Conservation (phyloP, 225 moss, liverwort and hornwort genomes). For the Physcomitrium patens region DNA sequence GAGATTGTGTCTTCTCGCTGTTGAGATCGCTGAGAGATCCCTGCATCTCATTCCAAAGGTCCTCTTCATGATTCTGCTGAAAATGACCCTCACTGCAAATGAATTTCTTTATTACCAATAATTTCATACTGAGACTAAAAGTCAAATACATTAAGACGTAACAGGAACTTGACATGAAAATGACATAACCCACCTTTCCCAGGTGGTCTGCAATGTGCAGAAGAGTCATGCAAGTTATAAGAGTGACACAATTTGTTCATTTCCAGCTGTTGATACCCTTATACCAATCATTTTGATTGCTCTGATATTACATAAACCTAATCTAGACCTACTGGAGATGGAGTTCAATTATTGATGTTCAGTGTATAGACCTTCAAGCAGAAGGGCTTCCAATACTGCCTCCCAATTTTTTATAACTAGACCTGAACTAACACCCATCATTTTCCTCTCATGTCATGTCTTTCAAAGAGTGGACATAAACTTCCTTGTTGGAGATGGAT, state of each 20-base stretch:
- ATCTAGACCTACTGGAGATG: slow-evolving; percentile 27
- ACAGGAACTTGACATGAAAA: slow-evolving; percentile 44
- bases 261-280: slow-evolving; percentile 21
- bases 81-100: slow-evolving; percentile 28
- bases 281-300: slow-evolving; percentile 22
- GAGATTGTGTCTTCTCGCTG: slow-evolving; percentile 24
- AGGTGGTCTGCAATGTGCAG: slow-evolving; percentile 20
- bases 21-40: slow-evolving; percentile 24
- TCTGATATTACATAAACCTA: slow-evolving; percentile 24
- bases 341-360: slow-evolving; percentile 28
- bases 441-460: background rate
- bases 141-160: slow-evolving; percentile 29
- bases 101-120: slow-evolving; percentile 40
- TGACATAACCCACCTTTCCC: slow-evolving; percentile 20
- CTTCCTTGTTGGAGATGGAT: background rate
- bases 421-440: background rate
- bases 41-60: slow-evolving; percentile 36
- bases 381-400: slow-evolving; percentile 42
- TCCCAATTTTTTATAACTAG: slow-evolving; percentile 37
- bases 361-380: slow-evolving; percentile 45
- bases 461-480: slow-evolving; percentile 3
- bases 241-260: slow-evolving; percentile 20
- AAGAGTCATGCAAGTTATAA: slow-evolving; percentile 21
- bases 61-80: slow-evolving; percentile 38
- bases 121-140: slow-evolving; percentile 36